Percentiles rank a stretch among this genome's conserved stretches.
Conservation (phyloP, 2,329 filamentous ascomycete genomes). For the Botrytis hyacinthi region DNA sequence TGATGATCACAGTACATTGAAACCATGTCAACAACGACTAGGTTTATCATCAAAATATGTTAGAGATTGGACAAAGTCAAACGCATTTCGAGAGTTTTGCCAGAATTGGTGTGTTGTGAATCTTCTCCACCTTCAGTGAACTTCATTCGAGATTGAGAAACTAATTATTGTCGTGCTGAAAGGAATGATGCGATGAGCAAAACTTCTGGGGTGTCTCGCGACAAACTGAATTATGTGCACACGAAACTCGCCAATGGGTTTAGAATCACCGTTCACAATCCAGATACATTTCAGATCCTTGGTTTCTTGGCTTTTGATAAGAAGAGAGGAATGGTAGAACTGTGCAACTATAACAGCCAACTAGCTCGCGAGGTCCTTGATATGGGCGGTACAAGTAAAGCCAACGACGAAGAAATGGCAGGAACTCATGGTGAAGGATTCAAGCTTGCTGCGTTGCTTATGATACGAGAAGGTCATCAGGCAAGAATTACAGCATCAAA, state of each 20-base stretch:
- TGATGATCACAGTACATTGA: neutral
- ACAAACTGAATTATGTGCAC: neutral
- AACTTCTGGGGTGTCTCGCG: neutral
- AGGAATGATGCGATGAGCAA: neutral
- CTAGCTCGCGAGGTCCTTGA: conserved; percentile 24
- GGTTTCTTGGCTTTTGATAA: neutral
- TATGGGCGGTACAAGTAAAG: conserved; percentile 26
- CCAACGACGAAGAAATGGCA: conserved; percentile 20
- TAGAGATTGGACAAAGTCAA: neutral
- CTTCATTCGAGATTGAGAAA: neutral
- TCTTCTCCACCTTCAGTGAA: neutral
- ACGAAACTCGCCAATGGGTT: neutral
- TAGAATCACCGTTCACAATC: neutral
- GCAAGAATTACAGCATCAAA: conserved; percentile 23
- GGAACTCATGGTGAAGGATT: conserved; percentile 37
- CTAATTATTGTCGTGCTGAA: neutral
- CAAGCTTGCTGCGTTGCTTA: conserved; percentile 35
- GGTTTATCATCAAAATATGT: neutral
- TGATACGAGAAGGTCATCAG: conserved; percentile 30
- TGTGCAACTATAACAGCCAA: conserved; percentile 13
- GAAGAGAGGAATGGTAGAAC: neutral
- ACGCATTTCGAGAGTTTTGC: neutral
- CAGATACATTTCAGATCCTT: neutral
- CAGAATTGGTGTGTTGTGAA: neutral
- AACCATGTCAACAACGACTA: conserved; percentile 1